phyloP scores from a whole-genome alignment of 768 basidiomycete species.

The Mycena capillaripes region DNA sequence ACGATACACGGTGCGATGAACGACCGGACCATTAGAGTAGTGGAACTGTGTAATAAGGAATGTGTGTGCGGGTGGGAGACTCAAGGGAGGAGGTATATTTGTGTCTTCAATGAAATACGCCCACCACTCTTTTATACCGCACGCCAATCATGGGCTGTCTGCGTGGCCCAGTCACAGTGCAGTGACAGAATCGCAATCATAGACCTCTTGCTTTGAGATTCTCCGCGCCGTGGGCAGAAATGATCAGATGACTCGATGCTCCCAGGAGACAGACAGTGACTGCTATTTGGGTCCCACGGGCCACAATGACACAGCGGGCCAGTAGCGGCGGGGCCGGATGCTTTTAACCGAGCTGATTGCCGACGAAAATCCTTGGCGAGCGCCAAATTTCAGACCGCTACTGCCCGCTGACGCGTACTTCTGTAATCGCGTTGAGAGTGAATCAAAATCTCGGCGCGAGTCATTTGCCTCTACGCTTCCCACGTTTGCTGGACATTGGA shows the following conservation, averaged over 20 bases:
- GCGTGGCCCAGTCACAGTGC: neutral
- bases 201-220: neutral
- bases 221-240: neutral
- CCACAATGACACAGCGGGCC: no score
- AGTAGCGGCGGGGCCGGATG: no score
- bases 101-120: neutral
- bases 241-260: neutral
- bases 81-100: neutral
- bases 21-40: neutral
- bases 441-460: no score
- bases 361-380: no score
- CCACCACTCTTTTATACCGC: neutral
- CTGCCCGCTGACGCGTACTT: no score
- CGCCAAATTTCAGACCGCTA: no score
- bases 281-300: no score
- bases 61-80: neutral
- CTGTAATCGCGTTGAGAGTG: no score
- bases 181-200: neutral
- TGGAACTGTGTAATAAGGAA: no score
- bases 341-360: no score
- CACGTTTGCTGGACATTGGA: no score
- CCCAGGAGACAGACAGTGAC: neutral
- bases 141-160: neutral
- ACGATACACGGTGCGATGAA: neutral
- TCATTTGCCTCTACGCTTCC: no score